Base-by-base conservation (phyloP, 2,329 filamentous ascomycete genomes). In the Penicillium sp. region DNA sequence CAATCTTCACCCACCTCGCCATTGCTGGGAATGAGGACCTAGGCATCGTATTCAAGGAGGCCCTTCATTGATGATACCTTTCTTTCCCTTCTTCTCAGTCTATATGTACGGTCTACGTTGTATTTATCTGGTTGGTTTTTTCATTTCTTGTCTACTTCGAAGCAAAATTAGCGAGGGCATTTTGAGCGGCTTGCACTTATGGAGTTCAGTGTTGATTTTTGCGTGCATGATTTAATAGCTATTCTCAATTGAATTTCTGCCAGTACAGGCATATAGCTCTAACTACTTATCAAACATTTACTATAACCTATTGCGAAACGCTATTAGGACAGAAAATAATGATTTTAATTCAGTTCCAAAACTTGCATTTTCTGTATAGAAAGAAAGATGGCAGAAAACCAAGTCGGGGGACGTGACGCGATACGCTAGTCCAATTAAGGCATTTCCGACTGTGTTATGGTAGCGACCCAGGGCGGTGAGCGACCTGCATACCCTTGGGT, bases 171-270 rank as follows among this genome's bases (percentile, higher is more conserved):
- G 45, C 54, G 31, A 41, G 37, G 46, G 45, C 46, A 41, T 50
- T 46, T 26, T 44, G 7, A 29, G 40, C 35, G 41, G 29, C 33
- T 50, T 45, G 22, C 45, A 35, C 46, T 41, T 48, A 51, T 43
- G 54, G 59, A 40, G 53, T 62, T 55, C 23, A 6, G 42, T 20
- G 20, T 27, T n/a, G 7, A 22, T 20, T 45, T n/a, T 8, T 26
- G 8, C 14, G 18, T 45, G 9, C 42, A 22, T 29, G n/a, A 31
- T 11, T 40, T 22, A 22, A 18, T n/a, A 18, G 33, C n/a, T 9
- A 31, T 9, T 37, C 7, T 18, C 11, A 6, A 9, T 18, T 18
- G 9, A 4, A 3, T 9, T 18, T 18, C 33, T 18, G 33, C n/a
- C n/a, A 18, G n/a, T 18, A 11, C 8, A 18, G n/a, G n/a, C 4